Evolutionary conservation across 1,139 yeast genomes (phyloP).

Genomic region (Magnusiomyces suaveolens): DNA sequence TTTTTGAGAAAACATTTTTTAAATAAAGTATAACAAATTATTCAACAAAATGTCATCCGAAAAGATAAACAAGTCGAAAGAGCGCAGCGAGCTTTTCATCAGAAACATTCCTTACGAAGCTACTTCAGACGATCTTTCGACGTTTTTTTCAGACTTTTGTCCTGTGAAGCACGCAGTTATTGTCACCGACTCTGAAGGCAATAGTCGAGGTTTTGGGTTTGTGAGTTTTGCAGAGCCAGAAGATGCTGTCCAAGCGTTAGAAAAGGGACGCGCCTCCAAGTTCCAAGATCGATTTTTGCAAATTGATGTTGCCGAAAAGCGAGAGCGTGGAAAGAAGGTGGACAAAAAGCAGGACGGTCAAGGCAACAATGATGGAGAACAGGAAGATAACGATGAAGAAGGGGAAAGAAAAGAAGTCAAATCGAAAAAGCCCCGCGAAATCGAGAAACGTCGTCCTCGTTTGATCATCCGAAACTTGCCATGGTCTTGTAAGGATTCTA

Average conservation of each 20-base stretch:
- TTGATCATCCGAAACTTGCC: conserved; percentile 86
- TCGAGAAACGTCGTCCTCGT: conserved; percentile 65
- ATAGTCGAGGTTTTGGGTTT: conserved; percentile 89
- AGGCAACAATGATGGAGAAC: conserved; percentile 17
- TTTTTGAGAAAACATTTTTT: no score
- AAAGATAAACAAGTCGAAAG: conserved; percentile 2
- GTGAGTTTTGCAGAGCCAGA: conserved; percentile 82
- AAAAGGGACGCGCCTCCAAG: conserved; percentile 53
- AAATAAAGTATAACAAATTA: no score
- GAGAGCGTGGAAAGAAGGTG: conserved; percentile 52
- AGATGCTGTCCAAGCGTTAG: conserved; percentile 71
- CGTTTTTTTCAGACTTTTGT: conserved; percentile 79
- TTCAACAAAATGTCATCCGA: background rate
- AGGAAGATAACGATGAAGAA: conserved; percentile 16
- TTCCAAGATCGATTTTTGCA: conserved; percentile 58
- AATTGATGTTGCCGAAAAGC: conserved; percentile 83
- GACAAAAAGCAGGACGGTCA: conserved; percentile 19
- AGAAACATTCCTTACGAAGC: conserved; percentile 74
- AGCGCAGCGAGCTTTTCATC: conserved; percentile 49
- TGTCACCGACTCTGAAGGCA: conserved; percentile 60
- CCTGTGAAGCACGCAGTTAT: conserved; percentile 94
- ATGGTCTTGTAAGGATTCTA: conserved; percentile 84
- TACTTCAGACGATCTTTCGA: conserved; percentile 69
- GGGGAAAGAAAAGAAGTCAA: conserved; percentile 12
- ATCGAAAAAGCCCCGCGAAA: conserved; percentile 13